Conservation (phyloP, 441 rosid genomes). For the Macaranga tanarius region DNA sequence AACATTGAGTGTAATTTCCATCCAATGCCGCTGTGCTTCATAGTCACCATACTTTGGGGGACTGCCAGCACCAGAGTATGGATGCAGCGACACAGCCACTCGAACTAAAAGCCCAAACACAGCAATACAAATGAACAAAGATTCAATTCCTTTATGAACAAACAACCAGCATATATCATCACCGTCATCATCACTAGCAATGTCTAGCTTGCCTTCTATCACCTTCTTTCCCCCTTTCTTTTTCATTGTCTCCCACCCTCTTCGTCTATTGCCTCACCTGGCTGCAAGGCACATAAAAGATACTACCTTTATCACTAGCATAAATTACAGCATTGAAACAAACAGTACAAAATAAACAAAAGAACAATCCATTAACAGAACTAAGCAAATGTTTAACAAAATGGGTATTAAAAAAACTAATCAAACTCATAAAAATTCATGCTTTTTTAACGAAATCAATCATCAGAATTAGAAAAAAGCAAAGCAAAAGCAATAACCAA, state of each 20-base stretch:
- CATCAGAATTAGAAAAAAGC: too few relatives aligned
- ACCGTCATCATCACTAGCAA: conserved; percentile 11
- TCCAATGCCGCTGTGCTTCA: conserved; percentile 97
- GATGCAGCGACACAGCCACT: conserved; percentile 61
- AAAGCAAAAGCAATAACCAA: too few relatives aligned
- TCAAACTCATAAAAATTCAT: too few relatives aligned
- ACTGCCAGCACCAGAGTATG: conserved; percentile 77
- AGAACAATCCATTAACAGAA: not conserved
- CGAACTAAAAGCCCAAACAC: conserved; percentile 70
- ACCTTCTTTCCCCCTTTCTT: conserved; percentile 25
- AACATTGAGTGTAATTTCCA: conserved; percentile 86
- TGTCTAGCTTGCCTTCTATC: conserved; percentile 5
- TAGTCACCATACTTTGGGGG: conserved; percentile 91
- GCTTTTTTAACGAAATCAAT: too few relatives aligned
- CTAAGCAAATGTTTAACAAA: not conserved
- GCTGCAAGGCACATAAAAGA: not conserved
- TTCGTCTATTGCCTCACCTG: not conserved
- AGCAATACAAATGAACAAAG: conserved; percentile 51
- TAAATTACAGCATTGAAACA: not conserved
- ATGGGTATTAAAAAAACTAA: too few relatives aligned
- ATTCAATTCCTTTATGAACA: conserved; percentile 38
- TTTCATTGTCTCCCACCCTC: conserved; percentile 18
- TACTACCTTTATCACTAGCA: not conserved
- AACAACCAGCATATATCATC: conserved; percentile 50
- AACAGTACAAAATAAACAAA: not conserved